These are phyloP conservation scores for Durio zibethinus DNA, from an alignment of 345 rosid species.

Conservation along the genomic window DNA sequence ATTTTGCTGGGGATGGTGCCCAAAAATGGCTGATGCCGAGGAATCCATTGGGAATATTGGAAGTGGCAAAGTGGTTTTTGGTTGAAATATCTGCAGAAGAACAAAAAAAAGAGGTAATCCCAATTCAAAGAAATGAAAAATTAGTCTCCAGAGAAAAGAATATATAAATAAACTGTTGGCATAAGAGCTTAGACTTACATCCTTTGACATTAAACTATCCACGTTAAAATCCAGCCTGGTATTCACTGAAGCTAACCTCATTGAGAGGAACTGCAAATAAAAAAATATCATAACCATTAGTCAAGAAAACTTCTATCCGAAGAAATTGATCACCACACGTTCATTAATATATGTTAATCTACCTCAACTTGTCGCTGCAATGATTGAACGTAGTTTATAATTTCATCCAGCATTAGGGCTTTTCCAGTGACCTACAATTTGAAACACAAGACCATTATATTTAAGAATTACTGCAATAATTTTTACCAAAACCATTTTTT, in stretches of 20 bases:
- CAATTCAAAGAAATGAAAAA: neutral
- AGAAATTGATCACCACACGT: conserved; percentile 20
- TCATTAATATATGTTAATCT: conserved; percentile 18
- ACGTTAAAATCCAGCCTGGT: conserved; percentile 67
- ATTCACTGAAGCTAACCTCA: conserved; percentile 88
- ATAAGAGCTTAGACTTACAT: conserved; percentile 47
- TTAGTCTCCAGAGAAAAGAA: neutral
- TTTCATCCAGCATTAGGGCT: conserved; percentile 89
- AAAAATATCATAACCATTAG: neutral
- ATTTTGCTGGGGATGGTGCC: conserved; percentile 42
- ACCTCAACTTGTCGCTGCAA: conserved; percentile 95
- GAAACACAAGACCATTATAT: neutral
- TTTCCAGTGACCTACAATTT: conserved; percentile 67
- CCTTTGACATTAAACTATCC: conserved; percentile 56
- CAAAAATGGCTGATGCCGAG: conserved; percentile 47
- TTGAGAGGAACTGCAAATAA: conserved; percentile 73
- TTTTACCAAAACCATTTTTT: no score
- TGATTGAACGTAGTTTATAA: conserved; percentile 90
- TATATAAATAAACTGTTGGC: neutral
- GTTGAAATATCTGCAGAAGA: conserved; percentile 40
- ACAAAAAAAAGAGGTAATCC: neutral
- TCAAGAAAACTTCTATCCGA: conserved; percentile 22
- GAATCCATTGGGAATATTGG: conserved; percentile 54
- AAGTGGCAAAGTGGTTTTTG: conserved; percentile 43
- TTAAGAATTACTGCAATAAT: neutral